Conservation (phyloP, 2,329 filamentous ascomycete species). For the Colletotrichum siamense region DNA sequence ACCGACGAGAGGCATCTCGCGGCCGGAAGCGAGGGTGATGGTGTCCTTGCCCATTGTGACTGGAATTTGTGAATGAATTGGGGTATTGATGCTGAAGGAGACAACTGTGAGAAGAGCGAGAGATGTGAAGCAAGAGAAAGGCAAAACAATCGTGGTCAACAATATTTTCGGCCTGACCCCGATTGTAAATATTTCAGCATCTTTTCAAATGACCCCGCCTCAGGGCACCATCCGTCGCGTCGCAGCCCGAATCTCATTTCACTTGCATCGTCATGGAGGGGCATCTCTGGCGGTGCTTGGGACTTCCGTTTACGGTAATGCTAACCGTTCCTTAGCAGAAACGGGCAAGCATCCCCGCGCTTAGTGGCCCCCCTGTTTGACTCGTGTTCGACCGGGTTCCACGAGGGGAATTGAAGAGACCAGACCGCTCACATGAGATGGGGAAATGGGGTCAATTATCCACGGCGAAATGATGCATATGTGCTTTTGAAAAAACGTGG, state of each 20-base stretch:
- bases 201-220: neutral
- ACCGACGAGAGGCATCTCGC: slow-evolving; percentile 64
- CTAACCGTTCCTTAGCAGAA: neutral
- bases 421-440: neutral
- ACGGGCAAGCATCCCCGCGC: slow-evolving; percentile 12
- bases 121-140: neutral
- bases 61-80: neutral
- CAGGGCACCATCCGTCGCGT: neutral
- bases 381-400: slow-evolving; percentile 5
- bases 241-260: neutral
- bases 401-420: neutral
- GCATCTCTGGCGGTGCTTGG: neutral
- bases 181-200: neutral
- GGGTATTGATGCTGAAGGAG: neutral
- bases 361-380: slow-evolving; percentile 6
- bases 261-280: slow-evolving; percentile 1
- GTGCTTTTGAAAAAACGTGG: neutral
- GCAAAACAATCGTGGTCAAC: neutral
- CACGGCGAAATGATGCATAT: neutral
- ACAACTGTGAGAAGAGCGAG: neutral
- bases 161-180: neutral
- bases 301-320: neutral
- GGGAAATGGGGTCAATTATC: neutral
- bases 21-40: slow-evolving; percentile 51
- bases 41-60: slow-evolving; percentile 33